These are phyloP conservation scores for Pyricularia sp. DNA, from an alignment of 2,329 filamentous ascomycete genomes.

Conservation along the genomic window DNA sequence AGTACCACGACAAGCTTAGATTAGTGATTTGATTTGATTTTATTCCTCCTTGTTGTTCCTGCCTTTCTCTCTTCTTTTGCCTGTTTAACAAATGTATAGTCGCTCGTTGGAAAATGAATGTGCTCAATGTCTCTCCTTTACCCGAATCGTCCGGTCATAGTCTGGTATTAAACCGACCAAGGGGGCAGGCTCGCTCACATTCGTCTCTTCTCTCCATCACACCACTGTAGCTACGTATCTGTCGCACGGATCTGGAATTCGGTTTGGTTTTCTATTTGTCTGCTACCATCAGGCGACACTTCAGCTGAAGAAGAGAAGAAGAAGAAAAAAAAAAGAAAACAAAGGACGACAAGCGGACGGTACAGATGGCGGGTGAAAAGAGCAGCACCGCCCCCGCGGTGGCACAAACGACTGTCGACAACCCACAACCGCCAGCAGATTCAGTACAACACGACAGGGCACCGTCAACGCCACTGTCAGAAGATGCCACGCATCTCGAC, in stretches of 20 bases:
- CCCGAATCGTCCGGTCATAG: not conserved
- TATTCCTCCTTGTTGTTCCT: too few relatives aligned
- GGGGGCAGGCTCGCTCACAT: not conserved
- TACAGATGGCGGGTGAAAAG: not conserved
- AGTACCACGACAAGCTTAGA: not conserved
- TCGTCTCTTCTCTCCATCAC: not conserved
- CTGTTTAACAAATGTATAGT: not conserved
- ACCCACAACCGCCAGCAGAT: not conserved
- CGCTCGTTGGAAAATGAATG: not conserved
- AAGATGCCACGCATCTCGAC: not conserved
- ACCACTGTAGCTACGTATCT: not conserved
- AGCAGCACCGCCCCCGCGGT: not conserved
- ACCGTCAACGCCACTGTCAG: not conserved
- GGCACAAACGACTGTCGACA: not conserved
- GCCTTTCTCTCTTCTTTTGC: not conserved
- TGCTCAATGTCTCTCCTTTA: not conserved
- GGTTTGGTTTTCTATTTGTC: not conserved
- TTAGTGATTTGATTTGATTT: too few relatives aligned
- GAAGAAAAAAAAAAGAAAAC: not conserved
- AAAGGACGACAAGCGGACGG: not conserved
- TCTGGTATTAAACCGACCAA: not conserved
- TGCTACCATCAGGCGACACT: not conserved
- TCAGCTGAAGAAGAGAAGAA: not conserved
- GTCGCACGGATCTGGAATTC: not conserved
- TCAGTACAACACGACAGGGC: not conserved